Evolutionary conservation across 2,329 filamentous ascomycete species (phyloP).

Genomic region (Fusarium clavum): DNA sequence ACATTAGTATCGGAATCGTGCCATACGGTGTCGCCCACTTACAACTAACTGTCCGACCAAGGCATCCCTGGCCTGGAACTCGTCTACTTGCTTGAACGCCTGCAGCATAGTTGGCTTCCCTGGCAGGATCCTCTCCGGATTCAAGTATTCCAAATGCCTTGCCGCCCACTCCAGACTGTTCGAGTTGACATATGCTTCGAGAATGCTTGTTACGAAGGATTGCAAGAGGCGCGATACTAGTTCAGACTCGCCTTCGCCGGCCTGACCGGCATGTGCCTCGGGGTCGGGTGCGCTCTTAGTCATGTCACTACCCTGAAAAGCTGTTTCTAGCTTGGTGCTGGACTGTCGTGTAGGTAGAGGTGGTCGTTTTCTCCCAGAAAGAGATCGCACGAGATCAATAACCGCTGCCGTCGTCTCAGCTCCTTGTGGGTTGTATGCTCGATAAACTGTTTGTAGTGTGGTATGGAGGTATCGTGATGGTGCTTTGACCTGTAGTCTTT

Average conservation of each 20-base stretch:
- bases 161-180: slow-evolving; percentile 71
- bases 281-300: slow-evolving; percentile 70
- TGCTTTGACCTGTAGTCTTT: slow-evolving; percentile 79
- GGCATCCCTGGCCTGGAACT: slow-evolving; percentile 70
- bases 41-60: slow-evolving; percentile 79
- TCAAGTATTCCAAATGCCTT: slow-evolving; percentile 75
- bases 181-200: slow-evolving; percentile 77
- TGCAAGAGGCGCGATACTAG: slow-evolving; percentile 75
- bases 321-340: slow-evolving; percentile 66
- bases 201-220: slow-evolving; percentile 80
- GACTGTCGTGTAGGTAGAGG: slow-evolving; percentile 69
- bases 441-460: slow-evolving; percentile 77
- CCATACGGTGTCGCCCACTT: slow-evolving; percentile 47
- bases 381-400: slow-evolving; percentile 75
- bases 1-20: slow-evolving; percentile 27
- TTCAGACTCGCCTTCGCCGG: slow-evolving; percentile 66
- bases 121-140: slow-evolving; percentile 72
- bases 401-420: slow-evolving; percentile 77
- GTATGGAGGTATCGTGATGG: slow-evolving; percentile 83
- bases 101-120: slow-evolving; percentile 71
- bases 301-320: slow-evolving; percentile 65
- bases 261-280: slow-evolving; percentile 59
- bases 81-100: slow-evolving; percentile 72
- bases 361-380: slow-evolving; percentile 75
- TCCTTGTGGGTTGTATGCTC: slow-evolving; percentile 71